These are phyloP conservation scores for Rhizopogon vesiculosus DNA, from an alignment of 768 basidiomycete species.

Conservation along the genomic window DNA sequence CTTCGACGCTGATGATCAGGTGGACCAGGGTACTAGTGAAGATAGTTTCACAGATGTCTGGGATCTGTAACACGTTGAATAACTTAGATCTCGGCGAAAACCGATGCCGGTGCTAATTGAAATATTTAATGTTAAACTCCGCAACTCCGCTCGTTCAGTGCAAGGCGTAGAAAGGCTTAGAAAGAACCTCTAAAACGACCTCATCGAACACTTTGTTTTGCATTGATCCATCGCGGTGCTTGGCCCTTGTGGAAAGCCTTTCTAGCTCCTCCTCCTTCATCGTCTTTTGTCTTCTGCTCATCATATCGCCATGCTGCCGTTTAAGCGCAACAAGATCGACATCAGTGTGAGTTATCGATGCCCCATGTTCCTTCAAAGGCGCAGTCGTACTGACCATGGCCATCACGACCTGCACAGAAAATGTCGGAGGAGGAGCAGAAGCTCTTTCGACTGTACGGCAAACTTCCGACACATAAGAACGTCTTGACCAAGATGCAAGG, in stretches of 20 bases:
- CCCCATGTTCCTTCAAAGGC: slow-evolving; percentile 1
- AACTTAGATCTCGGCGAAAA: slow-evolving; percentile 9
- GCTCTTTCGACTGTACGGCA: slow-evolving; percentile 92
- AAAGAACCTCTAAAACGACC: slow-evolving; percentile 4
- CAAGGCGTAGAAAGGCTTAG: slow-evolving; percentile 3
- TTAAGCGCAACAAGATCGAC: slow-evolving; percentile 89
- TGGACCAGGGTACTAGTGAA: neutral
- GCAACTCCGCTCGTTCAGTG: slow-evolving; percentile 22
- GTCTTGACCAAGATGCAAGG: slow-evolving; percentile 93
- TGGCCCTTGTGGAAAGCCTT: slow-evolving; percentile 9
- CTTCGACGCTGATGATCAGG: neutral
- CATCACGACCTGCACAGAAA: slow-evolving; percentile 41
- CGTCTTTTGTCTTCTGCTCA: slow-evolving; percentile 8
- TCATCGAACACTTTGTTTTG: neutral
- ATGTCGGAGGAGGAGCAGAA: slow-evolving; percentile 88
- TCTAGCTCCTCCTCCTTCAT: slow-evolving; percentile 22
- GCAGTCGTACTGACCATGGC: slow-evolving; percentile 15
- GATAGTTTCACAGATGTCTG: slow-evolving; percentile 8
- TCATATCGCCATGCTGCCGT: slow-evolving; percentile 57
- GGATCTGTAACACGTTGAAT: slow-evolving; percentile 13
- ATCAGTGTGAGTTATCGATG: slow-evolving; percentile 63
- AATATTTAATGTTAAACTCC: slow-evolving; percentile 16
- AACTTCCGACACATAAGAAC: slow-evolving; percentile 91
- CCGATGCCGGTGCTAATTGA: slow-evolving; percentile 4
- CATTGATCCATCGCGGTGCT: neutral